Percentiles rank a stretch among this genome's conserved stretches.
phyloP scores from a whole-genome alignment of 225 moss, liverwort and hornwort genomes.

The Asterella californica region DNA sequence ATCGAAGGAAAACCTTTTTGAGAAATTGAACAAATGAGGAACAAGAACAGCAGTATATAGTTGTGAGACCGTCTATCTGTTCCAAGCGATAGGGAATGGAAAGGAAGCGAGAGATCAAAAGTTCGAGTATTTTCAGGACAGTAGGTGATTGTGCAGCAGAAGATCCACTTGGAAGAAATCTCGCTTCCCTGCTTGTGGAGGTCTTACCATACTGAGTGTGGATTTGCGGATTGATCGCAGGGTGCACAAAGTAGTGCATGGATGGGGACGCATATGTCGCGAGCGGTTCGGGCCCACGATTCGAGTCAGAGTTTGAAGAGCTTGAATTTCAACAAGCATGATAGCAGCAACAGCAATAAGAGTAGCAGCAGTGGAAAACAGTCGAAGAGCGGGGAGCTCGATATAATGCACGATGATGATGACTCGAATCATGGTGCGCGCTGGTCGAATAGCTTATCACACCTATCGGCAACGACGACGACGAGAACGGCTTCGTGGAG shows the following conservation, averaged over 20 bases:
- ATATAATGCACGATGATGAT: not conserved
- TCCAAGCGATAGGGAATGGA: not conserved
- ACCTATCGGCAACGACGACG: not conserved
- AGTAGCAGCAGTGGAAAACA: not conserved
- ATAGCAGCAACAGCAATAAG: not conserved
- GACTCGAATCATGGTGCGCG: not conserved
- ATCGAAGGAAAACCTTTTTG: not conserved
- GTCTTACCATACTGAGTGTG: not conserved
- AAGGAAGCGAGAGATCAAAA: not conserved
- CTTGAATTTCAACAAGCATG: conserved; percentile 4
- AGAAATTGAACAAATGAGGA: too few species aligned
- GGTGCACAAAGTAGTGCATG: conserved; percentile 30
- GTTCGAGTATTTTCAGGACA: not conserved
- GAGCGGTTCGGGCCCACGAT: conserved; percentile 10
- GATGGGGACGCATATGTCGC: conserved; percentile 46
- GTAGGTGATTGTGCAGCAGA: not conserved
- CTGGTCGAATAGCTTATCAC: not conserved
- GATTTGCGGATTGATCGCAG: not conserved
- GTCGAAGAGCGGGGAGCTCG: not conserved
- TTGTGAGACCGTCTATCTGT: not conserved
- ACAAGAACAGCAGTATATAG: not conserved
- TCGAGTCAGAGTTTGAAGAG: not conserved
- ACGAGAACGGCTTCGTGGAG: not conserved
- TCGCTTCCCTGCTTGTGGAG: not conserved
- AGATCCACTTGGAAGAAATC: not conserved